These are phyloP conservation scores for Lachnellula cervina DNA, from an alignment of 2,329 filamentous ascomycete genomes.

Conservation along the genomic window DNA sequence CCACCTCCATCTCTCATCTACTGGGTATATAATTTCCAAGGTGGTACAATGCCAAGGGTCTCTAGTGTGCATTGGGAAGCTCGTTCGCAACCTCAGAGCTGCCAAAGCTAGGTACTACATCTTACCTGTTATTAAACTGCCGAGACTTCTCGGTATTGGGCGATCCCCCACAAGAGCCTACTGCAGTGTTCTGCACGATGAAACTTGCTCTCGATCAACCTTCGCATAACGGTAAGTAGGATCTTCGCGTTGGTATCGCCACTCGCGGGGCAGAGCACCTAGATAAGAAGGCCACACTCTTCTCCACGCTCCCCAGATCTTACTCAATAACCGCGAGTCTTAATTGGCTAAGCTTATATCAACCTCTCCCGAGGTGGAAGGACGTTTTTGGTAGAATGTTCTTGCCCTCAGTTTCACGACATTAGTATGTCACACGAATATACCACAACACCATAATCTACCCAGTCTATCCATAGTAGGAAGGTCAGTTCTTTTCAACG, in stretches of 20 bases:
- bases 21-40: not conserved
- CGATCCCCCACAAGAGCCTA: not conserved
- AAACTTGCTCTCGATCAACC: too few relatives aligned
- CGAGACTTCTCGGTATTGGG: not conserved
- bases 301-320: not conserved
- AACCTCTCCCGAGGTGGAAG: slow-evolving; percentile 1
- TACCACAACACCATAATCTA: not conserved
- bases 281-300: not conserved
- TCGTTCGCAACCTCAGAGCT: not conserved
- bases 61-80: not conserved
- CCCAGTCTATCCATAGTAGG: not conserved
- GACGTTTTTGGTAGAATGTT: not conserved
- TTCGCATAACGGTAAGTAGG: not conserved
- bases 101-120: not conserved
- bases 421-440: not conserved
- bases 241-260: not conserved
- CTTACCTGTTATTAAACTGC: not conserved
- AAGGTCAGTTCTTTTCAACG: not conserved
- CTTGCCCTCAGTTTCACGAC: not conserved
- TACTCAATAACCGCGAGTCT: not conserved
- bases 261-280: not conserved
- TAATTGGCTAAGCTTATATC: not conserved
- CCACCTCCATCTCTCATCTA: not conserved
- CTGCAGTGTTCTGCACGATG: not conserved
- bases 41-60: not conserved